Evolutionary conservation across 345 rosid species (phyloP).

Genomic region (Eucalyptus camaldulensis): DNA sequence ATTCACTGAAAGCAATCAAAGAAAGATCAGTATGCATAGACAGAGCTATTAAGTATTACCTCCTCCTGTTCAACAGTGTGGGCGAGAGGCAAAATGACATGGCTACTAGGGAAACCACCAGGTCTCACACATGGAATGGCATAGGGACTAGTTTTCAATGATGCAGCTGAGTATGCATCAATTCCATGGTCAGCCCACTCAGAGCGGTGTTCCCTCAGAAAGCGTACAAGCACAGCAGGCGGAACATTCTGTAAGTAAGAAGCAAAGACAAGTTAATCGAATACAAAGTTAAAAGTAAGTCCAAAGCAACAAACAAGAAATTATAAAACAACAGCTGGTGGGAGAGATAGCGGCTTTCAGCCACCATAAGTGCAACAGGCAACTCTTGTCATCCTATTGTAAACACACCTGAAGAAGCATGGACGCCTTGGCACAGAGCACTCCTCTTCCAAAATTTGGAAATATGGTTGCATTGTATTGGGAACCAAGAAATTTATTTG

Average conservation of each 20-base stretch:
- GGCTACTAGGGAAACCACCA: constrained; percentile 85
- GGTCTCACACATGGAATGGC: constrained; percentile 79
- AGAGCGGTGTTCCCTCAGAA: constrained; percentile 94
- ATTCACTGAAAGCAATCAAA: neutral
- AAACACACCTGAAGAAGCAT: constrained; percentile 81
- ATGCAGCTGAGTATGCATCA: constrained; percentile 77
- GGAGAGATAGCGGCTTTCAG: neutral
- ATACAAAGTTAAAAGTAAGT: neutral
- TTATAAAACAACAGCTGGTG: neutral
- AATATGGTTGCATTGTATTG: constrained; percentile 52
- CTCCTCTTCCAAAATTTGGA: constrained; percentile 81
- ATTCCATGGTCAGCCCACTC: constrained; percentile 98
- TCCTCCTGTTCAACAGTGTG: constrained; percentile 93
- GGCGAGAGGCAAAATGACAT: constrained; percentile 86
- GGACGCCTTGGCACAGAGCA: constrained; percentile 91
- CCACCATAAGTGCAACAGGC: neutral
- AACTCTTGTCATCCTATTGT: neutral
- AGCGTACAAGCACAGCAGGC: constrained; percentile 78
- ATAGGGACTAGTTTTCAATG: constrained; percentile 77
- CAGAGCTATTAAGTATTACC: constrained; percentile 18
- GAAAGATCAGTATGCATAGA: neutral
- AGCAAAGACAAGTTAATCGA: neutral
- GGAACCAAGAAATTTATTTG: constrained; percentile 59
- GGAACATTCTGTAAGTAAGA: constrained; percentile 63
- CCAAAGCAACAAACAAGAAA: neutral